These are phyloP conservation scores for Phytophthora macrochlamydospora DNA, from an alignment of 352 stramenopile species.

Conservation along the genomic window DNA sequence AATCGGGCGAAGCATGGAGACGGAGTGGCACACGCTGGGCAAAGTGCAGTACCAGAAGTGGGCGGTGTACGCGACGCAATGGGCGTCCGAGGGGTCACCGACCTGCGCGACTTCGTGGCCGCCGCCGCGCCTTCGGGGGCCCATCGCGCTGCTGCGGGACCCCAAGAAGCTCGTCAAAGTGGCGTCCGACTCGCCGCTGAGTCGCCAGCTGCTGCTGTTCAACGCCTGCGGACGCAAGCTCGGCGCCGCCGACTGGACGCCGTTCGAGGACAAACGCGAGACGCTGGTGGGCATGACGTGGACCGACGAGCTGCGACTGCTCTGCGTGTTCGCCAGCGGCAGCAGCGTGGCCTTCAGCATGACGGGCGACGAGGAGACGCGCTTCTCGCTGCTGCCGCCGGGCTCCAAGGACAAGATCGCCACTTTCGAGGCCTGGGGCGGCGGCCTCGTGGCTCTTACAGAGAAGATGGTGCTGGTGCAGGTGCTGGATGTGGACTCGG, in stretches of 20 bases:
- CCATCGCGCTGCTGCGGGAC: conserved; percentile 75
- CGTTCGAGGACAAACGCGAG: conserved; percentile 76
- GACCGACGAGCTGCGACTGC: conserved; percentile 82
- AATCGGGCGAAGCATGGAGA: conserved; percentile 47
- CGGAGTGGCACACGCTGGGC: conserved; percentile 84
- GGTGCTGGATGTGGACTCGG: conserved; percentile 79
- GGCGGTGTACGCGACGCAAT: conserved; percentile 71
- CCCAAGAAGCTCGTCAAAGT: conserved; percentile 79
- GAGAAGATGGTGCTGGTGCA: conserved; percentile 86
- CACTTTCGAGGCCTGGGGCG: conserved; percentile 78
- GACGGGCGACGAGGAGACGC: conserved; percentile 74
- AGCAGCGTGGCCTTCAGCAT: conserved; percentile 72
- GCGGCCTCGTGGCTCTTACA: conserved; percentile 77
- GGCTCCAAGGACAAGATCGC: conserved; percentile 78
- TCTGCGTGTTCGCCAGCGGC: conserved; percentile 82
- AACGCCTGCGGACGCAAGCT: conserved; percentile 75
- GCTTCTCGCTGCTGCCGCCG: conserved; percentile 68
- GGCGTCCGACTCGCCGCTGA: conserved; percentile 49
- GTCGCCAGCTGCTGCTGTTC: conserved; percentile 74
- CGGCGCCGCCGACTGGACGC: conserved; percentile 61
- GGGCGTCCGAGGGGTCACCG: conserved; percentile 50
- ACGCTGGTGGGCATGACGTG: conserved; percentile 75
- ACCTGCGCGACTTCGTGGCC: conserved; percentile 73
- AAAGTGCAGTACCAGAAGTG: conserved; percentile 90
- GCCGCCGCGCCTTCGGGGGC: conserved; percentile 70